Evolutionary conservation across 2,329 filamentous ascomycete species (phyloP).

Genomic region (Trichoderma atroviride): DNA sequence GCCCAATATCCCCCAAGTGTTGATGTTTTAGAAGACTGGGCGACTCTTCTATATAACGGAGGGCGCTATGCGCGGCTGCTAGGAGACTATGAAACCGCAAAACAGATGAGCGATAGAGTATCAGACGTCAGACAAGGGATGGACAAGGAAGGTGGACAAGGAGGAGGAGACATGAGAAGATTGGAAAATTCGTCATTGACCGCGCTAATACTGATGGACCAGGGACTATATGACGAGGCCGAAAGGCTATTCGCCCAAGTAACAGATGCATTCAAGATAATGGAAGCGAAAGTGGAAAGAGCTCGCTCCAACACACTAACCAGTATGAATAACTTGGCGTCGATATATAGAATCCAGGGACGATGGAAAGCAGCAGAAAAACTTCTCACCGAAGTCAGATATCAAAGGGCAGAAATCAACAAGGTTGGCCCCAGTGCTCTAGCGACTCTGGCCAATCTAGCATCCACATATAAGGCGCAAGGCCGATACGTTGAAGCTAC

Average conservation of each 20-base stretch:
- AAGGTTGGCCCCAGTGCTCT: not conserved
- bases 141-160: not conserved
- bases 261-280: not conserved
- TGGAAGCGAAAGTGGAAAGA: not conserved
- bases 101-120: not conserved
- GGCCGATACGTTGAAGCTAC: not conserved
- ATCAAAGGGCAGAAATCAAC: not conserved
- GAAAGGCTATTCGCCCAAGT: not conserved
- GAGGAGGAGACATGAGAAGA: too few species aligned
- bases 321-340: conserved; percentile 25
- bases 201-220: conserved; percentile 4
- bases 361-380: conserved; percentile 19
- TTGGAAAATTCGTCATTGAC: not conserved
- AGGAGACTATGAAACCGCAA: conserved; percentile 14
- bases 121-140: not conserved
- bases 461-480: not conserved
- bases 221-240: conserved; percentile 3
- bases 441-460: not conserved
- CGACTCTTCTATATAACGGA: conserved; percentile 7
- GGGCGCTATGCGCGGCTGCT: conserved; percentile 13
- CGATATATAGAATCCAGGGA: conserved; percentile 23
- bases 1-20: not conserved
- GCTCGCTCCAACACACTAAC: not conserved
- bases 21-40: not conserved
- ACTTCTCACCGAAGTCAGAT: not conserved